A percentile compares a stretch with the other conserved stretches of the same genome.
Evolutionary conservation across 345 rosid species (phyloP).

Genomic region (Capsella bursapastoris): DNA sequence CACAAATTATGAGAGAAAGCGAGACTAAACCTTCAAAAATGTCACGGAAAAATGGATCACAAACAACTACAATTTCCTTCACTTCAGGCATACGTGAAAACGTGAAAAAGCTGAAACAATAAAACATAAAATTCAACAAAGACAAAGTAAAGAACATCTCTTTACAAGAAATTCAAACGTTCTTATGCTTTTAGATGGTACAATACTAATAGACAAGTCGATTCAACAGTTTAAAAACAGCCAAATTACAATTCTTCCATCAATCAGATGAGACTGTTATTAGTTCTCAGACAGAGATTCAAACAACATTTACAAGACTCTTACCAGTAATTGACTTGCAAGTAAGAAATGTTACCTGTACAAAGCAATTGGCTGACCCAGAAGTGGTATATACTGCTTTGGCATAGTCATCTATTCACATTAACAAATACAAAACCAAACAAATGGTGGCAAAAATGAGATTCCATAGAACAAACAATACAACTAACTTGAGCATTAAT

Average conservation of each 20-base stretch:
- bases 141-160: background rate
- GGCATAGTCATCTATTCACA: slow-evolving; percentile 86
- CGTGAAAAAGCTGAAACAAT: slow-evolving; percentile 67
- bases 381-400: slow-evolving; percentile 92
- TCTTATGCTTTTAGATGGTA: background rate
- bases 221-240: background rate
- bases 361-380: slow-evolving; percentile 93
- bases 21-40: slow-evolving; percentile 75
- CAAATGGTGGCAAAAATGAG: slow-evolving; percentile 16
- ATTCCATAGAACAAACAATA: slow-evolving; percentile 14
- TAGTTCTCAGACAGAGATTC: background rate
- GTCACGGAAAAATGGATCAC: slow-evolving; percentile 90
- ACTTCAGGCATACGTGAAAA: slow-evolving; percentile 80
- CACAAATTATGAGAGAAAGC: slow-evolving; percentile 14
- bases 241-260: background rate
- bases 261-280: background rate
- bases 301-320: background rate
- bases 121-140: background rate
- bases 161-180: background rate
- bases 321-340: background rate
- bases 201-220: background rate
- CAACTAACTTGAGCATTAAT: slow-evolving; percentile 17
- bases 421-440: slow-evolving; percentile 48
- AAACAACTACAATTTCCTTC: slow-evolving; percentile 92
- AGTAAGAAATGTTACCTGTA: slow-evolving; percentile 62